These are phyloP conservation scores for Aphanomyces euteiches DNA, from an alignment of 352 stramenopile genomes.

Conservation along the genomic window DNA sequence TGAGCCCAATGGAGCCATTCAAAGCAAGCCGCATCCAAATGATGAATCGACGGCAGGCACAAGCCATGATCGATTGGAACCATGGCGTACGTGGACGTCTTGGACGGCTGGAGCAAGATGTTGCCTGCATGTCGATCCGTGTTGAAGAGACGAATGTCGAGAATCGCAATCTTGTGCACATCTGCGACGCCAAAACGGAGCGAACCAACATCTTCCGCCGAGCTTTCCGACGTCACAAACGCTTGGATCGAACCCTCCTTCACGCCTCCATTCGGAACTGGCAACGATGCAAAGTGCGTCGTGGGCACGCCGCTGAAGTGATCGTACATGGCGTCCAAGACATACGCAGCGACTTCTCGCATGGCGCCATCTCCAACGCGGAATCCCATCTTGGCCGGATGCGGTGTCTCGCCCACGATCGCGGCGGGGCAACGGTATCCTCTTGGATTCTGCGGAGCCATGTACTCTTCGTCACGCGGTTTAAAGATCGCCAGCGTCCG, in stretches of 20 bases:
- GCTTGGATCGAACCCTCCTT: slow-evolving; percentile 85
- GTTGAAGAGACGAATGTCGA: slow-evolving; percentile 87
- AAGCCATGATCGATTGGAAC: slow-evolving; percentile 88
- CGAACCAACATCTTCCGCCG: slow-evolving; percentile 83
- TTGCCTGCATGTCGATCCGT: slow-evolving; percentile 85
- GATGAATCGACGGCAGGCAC: slow-evolving; percentile 74
- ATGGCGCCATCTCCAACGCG: slow-evolving; percentile 79
- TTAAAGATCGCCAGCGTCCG: slow-evolving; percentile 92
- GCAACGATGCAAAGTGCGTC: slow-evolving; percentile 71
- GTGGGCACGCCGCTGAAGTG: slow-evolving; percentile 80
- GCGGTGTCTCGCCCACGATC: slow-evolving; percentile 70
- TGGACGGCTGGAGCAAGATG: slow-evolving; percentile 59
- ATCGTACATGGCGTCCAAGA: slow-evolving; percentile 72
- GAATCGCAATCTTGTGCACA: slow-evolving; percentile 86
- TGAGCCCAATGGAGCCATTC: slow-evolving; percentile 88
- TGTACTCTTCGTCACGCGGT: slow-evolving; percentile 98
- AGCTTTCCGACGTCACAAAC: slow-evolving; percentile 78
- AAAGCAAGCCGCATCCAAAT: slow-evolving; percentile 76
- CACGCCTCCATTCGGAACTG: slow-evolving; percentile 44
- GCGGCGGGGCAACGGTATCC: slow-evolving; percentile 87
- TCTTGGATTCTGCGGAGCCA: slow-evolving; percentile 97
- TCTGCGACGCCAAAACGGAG: slow-evolving; percentile 80
- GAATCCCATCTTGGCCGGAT: slow-evolving; percentile 83
- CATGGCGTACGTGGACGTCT: slow-evolving; percentile 60
- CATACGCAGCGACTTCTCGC: slow-evolving; percentile 77